Base-by-base conservation (phyloP, 345 rosid genomes). In the Boechera stricta region DNA sequence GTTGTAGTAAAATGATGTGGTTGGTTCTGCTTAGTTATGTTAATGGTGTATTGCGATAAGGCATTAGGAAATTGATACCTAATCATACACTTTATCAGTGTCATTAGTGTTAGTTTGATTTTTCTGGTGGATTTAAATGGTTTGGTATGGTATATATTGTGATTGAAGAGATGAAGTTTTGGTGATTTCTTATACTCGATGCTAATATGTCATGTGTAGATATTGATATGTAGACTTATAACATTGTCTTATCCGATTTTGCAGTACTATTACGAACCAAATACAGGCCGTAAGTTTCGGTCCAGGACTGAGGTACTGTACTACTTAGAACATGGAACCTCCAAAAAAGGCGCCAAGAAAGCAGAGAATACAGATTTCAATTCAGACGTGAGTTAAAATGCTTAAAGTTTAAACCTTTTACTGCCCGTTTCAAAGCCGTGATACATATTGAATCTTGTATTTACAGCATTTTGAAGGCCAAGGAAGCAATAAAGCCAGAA, bases 181-280 rank as follows among this genome's bases (percentile, higher is more conserved):
- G 58, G 36, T 60, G 59, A 16, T 31, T 42, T 5, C 31, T 38
- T 56, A 39, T 38, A 7, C 5, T 11, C 11, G 21, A 4, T 67
- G 24, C 35, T 18, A 12, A 10, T 48, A 48, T 32, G 61, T 24
- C 10, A 38, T 24, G 35, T 38, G 48, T 41, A 32, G 47, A 71
- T 6, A 33, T 31, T 47, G 28, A 28, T 65, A 12, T 44, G 57
- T 18, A 66, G 16, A 44, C 10, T 11, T 5, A 9, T 41, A 60
- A 18, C 61, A 36, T 64, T 39, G 33, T 29, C 32, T 62, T 38
- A 2, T 51, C 31, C 7, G 6, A 5, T 51, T 70, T 60, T 67
- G 83, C 78, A 82, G 85, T 83, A 83, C 75, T 83, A 80, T 62
- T 31, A 73, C 29, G 84, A 80, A 65, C 86, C 84, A 11, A 13